A percentile compares a stretch with the other conserved stretches of the same genome.
Evolutionary conservation across 768 basidiomycete species (phyloP).

Genomic region (Hemileccinum impolitum): DNA sequence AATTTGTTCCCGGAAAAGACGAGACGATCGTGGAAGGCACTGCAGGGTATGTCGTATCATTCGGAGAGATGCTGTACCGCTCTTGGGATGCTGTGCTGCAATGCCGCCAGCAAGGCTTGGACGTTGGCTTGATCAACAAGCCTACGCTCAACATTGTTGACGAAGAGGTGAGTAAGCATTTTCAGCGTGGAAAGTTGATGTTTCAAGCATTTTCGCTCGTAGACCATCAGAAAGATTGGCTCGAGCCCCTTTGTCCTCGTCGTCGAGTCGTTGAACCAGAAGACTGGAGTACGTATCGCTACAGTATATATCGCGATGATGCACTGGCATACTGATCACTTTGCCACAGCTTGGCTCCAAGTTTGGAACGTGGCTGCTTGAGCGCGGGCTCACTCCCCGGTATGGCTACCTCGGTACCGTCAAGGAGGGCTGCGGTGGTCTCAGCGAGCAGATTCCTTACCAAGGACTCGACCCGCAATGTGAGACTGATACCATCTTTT

Average conservation of each 20-base stretch:
- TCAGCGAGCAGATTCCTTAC: conserved; percentile 81
- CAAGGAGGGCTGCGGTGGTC: conserved; percentile 73
- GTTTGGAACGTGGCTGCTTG: conserved; percentile 83
- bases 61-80: conserved; percentile 85
- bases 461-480: conserved; percentile 80
- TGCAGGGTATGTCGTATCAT: conserved; percentile 80
- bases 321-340: neutral
- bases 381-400: conserved; percentile 74
- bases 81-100: conserved; percentile 79
- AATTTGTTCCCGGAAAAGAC: conserved; percentile 83
- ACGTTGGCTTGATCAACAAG: conserved; percentile 88
- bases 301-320: neutral
- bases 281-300: conserved; percentile 63
- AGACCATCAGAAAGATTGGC: conserved; percentile 71
- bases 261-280: conserved; percentile 83
- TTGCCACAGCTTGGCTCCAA: conserved; percentile 62
- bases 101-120: conserved; percentile 64
- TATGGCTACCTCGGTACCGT: conserved; percentile 79
- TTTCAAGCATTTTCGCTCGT: neutral
- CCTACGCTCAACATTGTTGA: conserved; percentile 79
- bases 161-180: conserved; percentile 52
- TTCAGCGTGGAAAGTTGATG: neutral
- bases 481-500: conserved; percentile 33
- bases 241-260: conserved; percentile 75
- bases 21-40: conserved; percentile 76